These are phyloP conservation scores for Brassica carinata DNA, from an alignment of 345 rosid genomes.

Conservation along the genomic window DNA sequence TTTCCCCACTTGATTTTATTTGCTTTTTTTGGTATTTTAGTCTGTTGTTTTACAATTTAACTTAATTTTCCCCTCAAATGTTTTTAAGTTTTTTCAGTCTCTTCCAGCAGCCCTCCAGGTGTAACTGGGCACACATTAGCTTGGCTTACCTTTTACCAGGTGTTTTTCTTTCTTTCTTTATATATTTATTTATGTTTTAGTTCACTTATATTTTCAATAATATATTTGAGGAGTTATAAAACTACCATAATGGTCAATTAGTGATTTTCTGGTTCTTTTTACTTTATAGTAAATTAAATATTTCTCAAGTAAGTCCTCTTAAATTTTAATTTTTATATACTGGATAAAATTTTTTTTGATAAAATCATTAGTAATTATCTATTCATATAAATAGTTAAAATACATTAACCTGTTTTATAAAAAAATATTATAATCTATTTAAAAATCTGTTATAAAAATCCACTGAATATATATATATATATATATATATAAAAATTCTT, in stretches of 20 bases:
- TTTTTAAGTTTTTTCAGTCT: slow-evolving; percentile 4
- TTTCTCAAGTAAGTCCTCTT: neutral
- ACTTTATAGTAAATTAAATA: neutral
- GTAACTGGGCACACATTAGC: slow-evolving; percentile 27
- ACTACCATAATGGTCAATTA: neutral
- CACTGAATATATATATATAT: neutral
- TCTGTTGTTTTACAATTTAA: neutral
- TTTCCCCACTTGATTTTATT: neutral
- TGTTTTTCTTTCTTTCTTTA: slow-evolving; percentile 6
- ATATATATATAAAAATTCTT: neutral
- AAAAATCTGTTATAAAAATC: neutral
- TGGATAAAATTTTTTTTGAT: neutral
- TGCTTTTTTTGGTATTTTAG: neutral
- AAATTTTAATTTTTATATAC: neutral
- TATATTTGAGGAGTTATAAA: neutral
- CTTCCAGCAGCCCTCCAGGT: slow-evolving; percentile 40
- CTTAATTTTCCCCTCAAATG: neutral
- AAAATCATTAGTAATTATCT: neutral
- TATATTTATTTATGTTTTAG: neutral
- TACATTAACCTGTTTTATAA: neutral
- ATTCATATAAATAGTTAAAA: neutral
- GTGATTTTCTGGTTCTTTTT: neutral
- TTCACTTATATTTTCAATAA: neutral
- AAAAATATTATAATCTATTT: too few relatives aligned
- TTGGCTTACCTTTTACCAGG: slow-evolving; percentile 33